Base-by-base conservation (phyloP, 768 basidiomycete species). In the Mycena capillaripes region DNA sequence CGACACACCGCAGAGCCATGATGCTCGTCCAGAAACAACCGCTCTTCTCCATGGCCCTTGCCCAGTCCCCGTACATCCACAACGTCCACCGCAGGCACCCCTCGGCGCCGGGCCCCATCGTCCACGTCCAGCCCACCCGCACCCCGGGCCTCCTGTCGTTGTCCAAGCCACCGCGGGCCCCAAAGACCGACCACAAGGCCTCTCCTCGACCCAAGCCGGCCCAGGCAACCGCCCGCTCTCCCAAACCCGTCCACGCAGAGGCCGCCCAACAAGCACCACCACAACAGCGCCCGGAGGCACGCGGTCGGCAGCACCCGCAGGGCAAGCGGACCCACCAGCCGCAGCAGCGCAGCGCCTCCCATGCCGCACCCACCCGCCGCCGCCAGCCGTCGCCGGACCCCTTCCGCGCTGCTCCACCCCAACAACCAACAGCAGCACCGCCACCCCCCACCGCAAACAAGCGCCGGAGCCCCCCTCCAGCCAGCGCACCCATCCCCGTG, bases 121-220 rank as follows among this genome's bases (percentile, higher is more conserved):
- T 92, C 76, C 86, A 91, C 71, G 89, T 93, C 5, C 92, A 93
- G 79, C 90, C 93, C 4, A 93, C 93, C 16, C 87, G 87, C 65
- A 93, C 89, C 0, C 93, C 93, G 0, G 93, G 93, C 78, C 86
- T 95, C 11, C 87, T 95, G 61, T 88, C 90, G 57, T 86, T 95
- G 59, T 89, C 92, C 64, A 92, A 90, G 85, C 90, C 90, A 16
- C 63, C 74, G 50, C 53, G 82, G 82, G 40, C 78, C 79, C 29
- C 23, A 6, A 36, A 32, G 19, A 30, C 17, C 12, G 57, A 78
- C 82, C 81, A 9, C 82, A 83, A 53, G 67, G 38, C 12, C 21
- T 79, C 83, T 17, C 82, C 86, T 53, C 85, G 84, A 12, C 74
- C 76, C 59, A 79, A 75, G 70, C 81, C 75, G 72, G 80, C 76